Evolutionary conservation across 1,284 basidiomycete species (phyloP).

Genomic region (Bondarzewia mesenterica): DNA sequence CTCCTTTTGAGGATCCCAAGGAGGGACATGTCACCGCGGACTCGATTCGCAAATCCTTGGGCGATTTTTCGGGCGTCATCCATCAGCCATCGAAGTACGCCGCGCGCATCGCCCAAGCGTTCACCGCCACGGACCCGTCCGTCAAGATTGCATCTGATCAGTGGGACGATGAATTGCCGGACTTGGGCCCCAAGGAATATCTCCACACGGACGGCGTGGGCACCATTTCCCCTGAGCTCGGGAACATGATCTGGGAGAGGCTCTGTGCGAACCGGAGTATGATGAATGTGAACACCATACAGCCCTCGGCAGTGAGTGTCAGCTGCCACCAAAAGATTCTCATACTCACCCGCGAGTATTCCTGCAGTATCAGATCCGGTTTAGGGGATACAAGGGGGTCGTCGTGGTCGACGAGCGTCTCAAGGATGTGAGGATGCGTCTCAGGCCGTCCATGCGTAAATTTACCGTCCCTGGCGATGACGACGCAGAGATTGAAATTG

Average conservation of each 20-base stretch:
- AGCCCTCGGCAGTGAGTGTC: slow-evolving; percentile 45
- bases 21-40: slow-evolving; percentile 33
- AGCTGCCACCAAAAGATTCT: neutral
- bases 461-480: slow-evolving; percentile 41
- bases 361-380: slow-evolving; percentile 63
- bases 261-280: slow-evolving; percentile 30
- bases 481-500: slow-evolving; percentile 56
- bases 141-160: slow-evolving; percentile 42
- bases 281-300: slow-evolving; percentile 22
- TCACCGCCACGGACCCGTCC: slow-evolving; percentile 67
- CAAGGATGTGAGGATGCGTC: slow-evolving; percentile 44
- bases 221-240: slow-evolving; percentile 55
- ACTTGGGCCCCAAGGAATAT: slow-evolving; percentile 31
- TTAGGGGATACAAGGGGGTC: slow-evolving; percentile 70
- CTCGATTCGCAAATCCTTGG: slow-evolving; percentile 48
- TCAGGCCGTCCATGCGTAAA: slow-evolving; percentile 70
- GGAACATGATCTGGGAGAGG: slow-evolving; percentile 42
- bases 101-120: slow-evolving; percentile 72
- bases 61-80: slow-evolving; percentile 52
- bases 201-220: slow-evolving; percentile 71
- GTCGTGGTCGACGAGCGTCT: slow-evolving; percentile 58
- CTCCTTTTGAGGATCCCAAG: slow-evolving; percentile 38
- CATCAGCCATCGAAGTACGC: slow-evolving; percentile 64
- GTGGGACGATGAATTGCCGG: slow-evolving; percentile 41
- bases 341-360: neutral